These are phyloP conservation scores for Aquilaria yunnanensis DNA, from an alignment of 345 rosid genomes.

Conservation along the genomic window DNA sequence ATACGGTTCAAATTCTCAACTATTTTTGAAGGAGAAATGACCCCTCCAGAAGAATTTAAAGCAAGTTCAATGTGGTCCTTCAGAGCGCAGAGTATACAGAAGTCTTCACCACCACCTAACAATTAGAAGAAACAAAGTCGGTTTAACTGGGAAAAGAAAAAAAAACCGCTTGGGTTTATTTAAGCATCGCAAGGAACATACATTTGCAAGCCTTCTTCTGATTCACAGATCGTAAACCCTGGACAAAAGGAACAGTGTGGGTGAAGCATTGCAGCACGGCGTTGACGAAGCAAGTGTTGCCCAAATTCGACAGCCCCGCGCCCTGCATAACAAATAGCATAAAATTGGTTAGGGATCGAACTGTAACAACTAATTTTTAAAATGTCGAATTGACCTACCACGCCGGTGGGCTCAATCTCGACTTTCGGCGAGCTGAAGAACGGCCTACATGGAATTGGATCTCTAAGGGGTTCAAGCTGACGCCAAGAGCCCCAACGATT, in stretches of 20 bases:
- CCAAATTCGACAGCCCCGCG: conserved; percentile 71
- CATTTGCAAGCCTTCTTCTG: conserved; percentile 41
- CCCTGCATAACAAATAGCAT: conserved; percentile 45
- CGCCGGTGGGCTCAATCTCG: conserved; percentile 11
- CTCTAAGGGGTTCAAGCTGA: too few species aligned
- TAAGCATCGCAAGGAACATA: conserved; percentile 13
- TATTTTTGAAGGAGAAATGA: conserved; percentile 39
- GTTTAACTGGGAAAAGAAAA: not conserved
- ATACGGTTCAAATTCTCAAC: conserved; percentile 61
- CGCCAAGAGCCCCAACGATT: too few species aligned
- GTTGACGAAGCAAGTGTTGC: conserved; percentile 83
- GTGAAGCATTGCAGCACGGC: conserved; percentile 85
- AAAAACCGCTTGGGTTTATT: not conserved
- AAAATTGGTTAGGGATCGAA: not conserved
- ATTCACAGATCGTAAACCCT: conserved; percentile 38
- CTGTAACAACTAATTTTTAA: not conserved
- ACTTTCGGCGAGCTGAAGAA: too few species aligned
- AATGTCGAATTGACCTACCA: conserved; percentile 16
- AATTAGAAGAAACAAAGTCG: conserved; percentile 10
- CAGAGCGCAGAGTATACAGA: conserved; percentile 53
- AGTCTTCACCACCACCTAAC: conserved; percentile 46
- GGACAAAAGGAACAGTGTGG: conserved; percentile 70
- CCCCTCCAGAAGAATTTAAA: conserved; percentile 35
- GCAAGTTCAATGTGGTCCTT: conserved; percentile 48
- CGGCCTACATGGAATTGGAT: too few species aligned